These are phyloP conservation scores for Rhipidocladum racemiflorum DNA, from an alignment of 176 grass and related monocot species.

Conservation along the genomic window DNA sequence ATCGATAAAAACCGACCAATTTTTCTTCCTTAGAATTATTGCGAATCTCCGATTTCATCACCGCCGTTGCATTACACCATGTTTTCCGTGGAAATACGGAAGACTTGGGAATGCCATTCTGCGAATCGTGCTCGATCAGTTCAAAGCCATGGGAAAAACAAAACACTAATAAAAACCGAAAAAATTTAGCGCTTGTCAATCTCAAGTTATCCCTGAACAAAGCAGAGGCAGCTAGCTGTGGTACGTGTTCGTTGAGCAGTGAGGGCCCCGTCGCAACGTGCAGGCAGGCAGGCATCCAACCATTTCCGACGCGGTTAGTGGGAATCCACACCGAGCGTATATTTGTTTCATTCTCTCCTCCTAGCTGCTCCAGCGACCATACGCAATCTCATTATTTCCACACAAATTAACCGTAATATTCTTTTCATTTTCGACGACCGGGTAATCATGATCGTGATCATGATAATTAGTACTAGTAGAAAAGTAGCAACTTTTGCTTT, in stretches of 20 bases:
- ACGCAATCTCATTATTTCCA: constrained; percentile 4
- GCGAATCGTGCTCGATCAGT: constrained; percentile 11
- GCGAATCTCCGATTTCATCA: too few relatives aligned
- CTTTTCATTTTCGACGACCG: not conserved
- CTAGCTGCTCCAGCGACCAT: not conserved
- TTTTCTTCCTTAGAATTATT: too few relatives aligned
- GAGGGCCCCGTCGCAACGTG: constrained; percentile 47
- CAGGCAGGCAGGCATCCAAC: constrained; percentile 20
- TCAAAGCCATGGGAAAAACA: not conserved
- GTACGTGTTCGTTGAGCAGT: not conserved
- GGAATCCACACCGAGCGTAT: not conserved
- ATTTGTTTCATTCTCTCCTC: not conserved
- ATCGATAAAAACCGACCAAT: too few relatives aligned
- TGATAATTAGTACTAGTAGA: too few relatives aligned
- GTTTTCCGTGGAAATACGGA: not conserved
- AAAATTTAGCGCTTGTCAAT: not conserved
- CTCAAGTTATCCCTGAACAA: not conserved
- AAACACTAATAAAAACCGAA: not conserved
- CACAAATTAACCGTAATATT: not conserved
- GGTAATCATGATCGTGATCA: constrained; percentile 1
- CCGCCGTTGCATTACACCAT: too few relatives aligned
- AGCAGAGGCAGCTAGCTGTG: not conserved
- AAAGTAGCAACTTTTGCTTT: too few relatives aligned
- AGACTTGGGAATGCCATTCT: not conserved
- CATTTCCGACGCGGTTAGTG: constrained; percentile 46